These are phyloP conservation scores for Monosporascus sp. DNA, from an alignment of 2,329 filamentous ascomycete species.

Conservation along the genomic window DNA sequence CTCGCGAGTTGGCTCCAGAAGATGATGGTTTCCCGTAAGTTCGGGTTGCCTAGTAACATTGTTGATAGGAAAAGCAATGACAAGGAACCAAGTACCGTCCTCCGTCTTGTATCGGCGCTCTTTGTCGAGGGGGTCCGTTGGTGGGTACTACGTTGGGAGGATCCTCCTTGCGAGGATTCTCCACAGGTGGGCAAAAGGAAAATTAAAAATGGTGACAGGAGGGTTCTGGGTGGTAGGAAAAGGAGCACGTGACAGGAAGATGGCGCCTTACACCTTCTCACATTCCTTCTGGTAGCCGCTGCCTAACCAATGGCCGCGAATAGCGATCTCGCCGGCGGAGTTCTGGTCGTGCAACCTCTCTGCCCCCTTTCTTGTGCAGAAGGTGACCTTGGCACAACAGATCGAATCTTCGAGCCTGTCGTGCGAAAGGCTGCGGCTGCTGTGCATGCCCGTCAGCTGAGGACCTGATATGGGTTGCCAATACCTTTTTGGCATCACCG, in stretches of 20 bases:
- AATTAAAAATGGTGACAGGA: no score
- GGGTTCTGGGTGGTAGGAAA: no score
- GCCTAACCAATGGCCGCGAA: background rate
- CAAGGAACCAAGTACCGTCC: slow-evolving; percentile 31
- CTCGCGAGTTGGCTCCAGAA: slow-evolving; percentile 93
- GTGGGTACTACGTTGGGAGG: slow-evolving; percentile 2
- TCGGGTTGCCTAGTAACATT: slow-evolving; percentile 67
- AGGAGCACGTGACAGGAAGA: no score
- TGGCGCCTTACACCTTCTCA: no score
- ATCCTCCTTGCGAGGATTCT: slow-evolving; percentile 17
- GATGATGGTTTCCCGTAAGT: slow-evolving; percentile 93
- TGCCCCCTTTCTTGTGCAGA: background rate
- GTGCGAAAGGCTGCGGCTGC: no score
- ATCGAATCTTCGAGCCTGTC: background rate
- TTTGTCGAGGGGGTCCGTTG: slow-evolving; percentile 6
- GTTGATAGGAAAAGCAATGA: slow-evolving; percentile 36
- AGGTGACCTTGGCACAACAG: background rate
- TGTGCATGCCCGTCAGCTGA: background rate
- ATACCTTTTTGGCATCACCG: background rate
- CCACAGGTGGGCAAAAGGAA: no score
- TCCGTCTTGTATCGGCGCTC: slow-evolving; percentile 32
- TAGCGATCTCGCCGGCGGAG: background rate
- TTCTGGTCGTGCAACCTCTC: background rate
- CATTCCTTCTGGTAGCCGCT: background rate
- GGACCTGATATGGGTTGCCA: background rate